Percentiles rank a stretch among this genome's conserved stretches.
Evolutionary conservation across 164 flowering plant species (phyloP).

Genomic region (Sedum album): DNA sequence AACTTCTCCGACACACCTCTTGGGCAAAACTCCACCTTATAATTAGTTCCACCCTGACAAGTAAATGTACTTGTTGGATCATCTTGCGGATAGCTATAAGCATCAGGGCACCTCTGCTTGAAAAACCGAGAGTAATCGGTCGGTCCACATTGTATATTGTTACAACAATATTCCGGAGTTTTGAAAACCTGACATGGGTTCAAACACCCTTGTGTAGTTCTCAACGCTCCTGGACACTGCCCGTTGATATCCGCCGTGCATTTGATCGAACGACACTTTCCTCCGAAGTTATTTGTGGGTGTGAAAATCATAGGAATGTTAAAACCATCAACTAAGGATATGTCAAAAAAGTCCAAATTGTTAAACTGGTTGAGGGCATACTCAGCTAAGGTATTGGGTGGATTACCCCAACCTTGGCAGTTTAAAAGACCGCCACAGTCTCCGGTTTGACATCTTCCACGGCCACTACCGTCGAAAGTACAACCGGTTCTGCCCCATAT

Average conservation of each 20-base stretch:
- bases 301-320: conserved; percentile 23
- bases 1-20: not conserved
- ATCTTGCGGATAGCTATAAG: conserved; percentile 51
- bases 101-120: conserved; percentile 41
- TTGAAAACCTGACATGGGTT: conserved; percentile 48
- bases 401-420: conserved; percentile 18
- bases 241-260: conserved; percentile 24
- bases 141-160: conserved; percentile 27
- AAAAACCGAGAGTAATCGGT: conserved; percentile 38
- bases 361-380: conserved; percentile 17
- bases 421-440: conserved; percentile 19
- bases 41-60: conserved; percentile 49
- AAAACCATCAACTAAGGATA: conserved; percentile 23
- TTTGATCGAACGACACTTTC: conserved; percentile 13
- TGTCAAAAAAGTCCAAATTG: conserved; percentile 22
- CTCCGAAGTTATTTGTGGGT: conserved; percentile 14
- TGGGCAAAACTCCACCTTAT: conserved; percentile 47
- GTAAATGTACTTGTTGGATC: conserved; percentile 42
- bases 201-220: conserved; percentile 36
- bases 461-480: conserved; percentile 13
- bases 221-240: conserved; percentile 26
- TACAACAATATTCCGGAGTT: conserved; percentile 39
- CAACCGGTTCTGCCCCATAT: conserved; percentile 16
- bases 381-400: conserved; percentile 25
- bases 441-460: conserved; percentile 20